Base-by-base conservation (phyloP, 2,329 filamentous ascomycete species). In the Pestalotiopsis sp. region DNA sequence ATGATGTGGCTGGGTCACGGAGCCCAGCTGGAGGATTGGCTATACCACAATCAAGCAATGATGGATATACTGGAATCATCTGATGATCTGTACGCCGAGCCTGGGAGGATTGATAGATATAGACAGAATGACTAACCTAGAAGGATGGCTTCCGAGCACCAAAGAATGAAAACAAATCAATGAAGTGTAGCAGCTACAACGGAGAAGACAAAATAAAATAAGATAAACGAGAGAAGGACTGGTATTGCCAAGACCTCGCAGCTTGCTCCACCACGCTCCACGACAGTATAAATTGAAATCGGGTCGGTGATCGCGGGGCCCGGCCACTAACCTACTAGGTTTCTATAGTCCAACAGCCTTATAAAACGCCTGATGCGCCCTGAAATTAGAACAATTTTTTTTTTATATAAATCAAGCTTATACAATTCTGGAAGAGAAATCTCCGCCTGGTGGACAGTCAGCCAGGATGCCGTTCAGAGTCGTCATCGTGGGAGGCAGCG, bases 11-110 rank as follows among this genome's bases (percentile, higher is more conserved):
- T 60, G 68, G 74, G 67, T 75, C 80, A 68, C 75, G 79, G 26
- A 78, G 44, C 83, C 39, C 84, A 88, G 59, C 77, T 91, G 68
- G 86, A 86, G 2, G 88, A 90, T 69, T 91, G 89, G 89, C 91
- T 90, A 71, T 88, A 86, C 3, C 88, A 89, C 1, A 91, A 88
- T 68, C 83, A 85, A 66, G 89, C 90, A 72, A 86, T 92, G 80
- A 84, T 91, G 81, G 88, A 87, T 0, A 73, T 91, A 67, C 76
- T 91, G 74, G 89, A 92, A 52, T 52, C 44, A n/a, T 52, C 44
- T 52, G 20, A n/a, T n/a, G 30, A 35, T 35, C 30, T 35, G 6
- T 35, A 35, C 30, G 30, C 30, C 30, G 44, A 52, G 44, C 17
- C 44, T 22, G 44, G 44, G 7, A 22, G 9, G 3, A 6, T 22